These are phyloP conservation scores for Pecoramyces ruminantium DNA, from an alignment of 192 early-diverging fungal genomes.

Conservation along the genomic window DNA sequence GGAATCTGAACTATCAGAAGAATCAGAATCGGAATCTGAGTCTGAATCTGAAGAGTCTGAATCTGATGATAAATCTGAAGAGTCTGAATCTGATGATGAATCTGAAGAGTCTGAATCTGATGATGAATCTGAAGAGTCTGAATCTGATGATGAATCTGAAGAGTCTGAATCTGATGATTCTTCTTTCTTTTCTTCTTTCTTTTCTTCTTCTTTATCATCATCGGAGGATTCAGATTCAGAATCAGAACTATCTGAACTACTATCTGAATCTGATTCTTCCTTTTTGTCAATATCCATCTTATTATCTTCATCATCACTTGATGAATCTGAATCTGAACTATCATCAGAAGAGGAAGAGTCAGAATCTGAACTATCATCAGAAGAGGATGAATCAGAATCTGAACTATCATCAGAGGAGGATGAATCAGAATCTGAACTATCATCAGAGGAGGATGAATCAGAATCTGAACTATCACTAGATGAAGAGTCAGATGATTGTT, in stretches of 20 bases:
- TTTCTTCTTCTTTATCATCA: background rate
- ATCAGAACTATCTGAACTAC: background rate
- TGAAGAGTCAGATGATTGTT: too few species aligned
- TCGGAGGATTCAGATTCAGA: background rate
- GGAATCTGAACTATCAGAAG: background rate
- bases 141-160: too few species aligned
- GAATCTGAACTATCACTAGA: background rate
- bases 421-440: background rate
- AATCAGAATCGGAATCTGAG: background rate
- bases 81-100: too few species aligned
- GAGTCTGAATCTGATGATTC: background rate
- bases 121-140: too few species aligned
- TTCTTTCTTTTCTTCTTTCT: background rate
- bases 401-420: background rate
- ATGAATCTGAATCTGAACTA: background rate
- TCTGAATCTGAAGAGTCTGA: background rate
- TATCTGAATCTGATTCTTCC: background rate
- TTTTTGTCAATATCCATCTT: background rate
- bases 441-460: background rate
- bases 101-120: too few species aligned
- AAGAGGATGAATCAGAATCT: too few species aligned
- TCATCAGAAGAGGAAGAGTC: background rate
- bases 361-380: background rate
- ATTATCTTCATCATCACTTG: background rate
- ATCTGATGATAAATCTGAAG: background rate